Percentiles rank a stretch among this genome's conserved stretches.
Conservation (phyloP, 2,329 filamentous ascomycete genomes). For the Apiospora rasikravindrae region DNA sequence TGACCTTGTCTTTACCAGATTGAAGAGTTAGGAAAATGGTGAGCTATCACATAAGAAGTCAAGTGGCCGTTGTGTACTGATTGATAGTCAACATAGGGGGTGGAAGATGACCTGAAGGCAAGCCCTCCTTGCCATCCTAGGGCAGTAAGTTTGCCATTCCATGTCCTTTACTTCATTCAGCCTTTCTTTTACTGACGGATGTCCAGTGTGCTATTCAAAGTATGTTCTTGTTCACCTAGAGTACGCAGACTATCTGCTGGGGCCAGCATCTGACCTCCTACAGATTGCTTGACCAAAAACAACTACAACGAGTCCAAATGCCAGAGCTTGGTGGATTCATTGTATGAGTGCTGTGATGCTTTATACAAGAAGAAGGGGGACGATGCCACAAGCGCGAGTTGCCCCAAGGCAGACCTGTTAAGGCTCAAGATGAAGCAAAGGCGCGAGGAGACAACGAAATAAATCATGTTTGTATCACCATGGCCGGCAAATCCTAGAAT, state of each 20-base stretch:
- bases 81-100: constrained; percentile 39
- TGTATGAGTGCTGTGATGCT: constrained; percentile 91
- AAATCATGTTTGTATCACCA: neutral
- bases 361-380: constrained; percentile 86
- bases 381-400: constrained; percentile 77
- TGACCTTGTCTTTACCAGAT: neutral
- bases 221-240: constrained; percentile 42
- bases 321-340: constrained; percentile 74
- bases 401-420: constrained; percentile 81
- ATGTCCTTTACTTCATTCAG: neutral
- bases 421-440: constrained; percentile 85
- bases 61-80: neutral
- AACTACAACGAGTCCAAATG: constrained; percentile 88
- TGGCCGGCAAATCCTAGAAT: neutral
- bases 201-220: constrained; percentile 87
- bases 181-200: neutral
- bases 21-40: neutral
- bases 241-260: neutral
- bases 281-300: constrained; percentile 85
- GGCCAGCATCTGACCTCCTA: neutral
- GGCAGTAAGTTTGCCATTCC: constrained; percentile 64
- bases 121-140: constrained; percentile 85
- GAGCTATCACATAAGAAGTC: neutral
- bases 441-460: constrained; percentile 42
- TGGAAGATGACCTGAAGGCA: constrained; percentile 73